Conservation (phyloP, 2,329 filamentous ascomycete species). For the Eutypa lata region DNA sequence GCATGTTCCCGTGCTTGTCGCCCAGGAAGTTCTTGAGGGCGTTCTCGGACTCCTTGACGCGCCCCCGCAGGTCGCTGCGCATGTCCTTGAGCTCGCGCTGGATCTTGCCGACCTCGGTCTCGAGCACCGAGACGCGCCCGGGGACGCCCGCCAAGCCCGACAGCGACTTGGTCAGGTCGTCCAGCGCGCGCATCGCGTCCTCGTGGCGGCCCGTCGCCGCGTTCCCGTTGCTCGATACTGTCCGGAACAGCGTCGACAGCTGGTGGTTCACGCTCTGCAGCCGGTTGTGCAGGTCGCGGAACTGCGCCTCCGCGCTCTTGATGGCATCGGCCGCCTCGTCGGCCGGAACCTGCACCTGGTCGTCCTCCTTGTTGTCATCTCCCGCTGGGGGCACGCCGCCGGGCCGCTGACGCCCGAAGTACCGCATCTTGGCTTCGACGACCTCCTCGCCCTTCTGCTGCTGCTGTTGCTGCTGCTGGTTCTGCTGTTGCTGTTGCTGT, state of each 20-base stretch:
- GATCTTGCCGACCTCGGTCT: conserved; percentile 47
- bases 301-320: conserved; percentile 58
- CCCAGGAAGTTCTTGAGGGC: conserved; percentile 50
- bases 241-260: conserved; percentile 58
- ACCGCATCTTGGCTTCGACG: conserved; percentile 1
- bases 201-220: conserved; percentile 55
- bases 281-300: conserved; percentile 80
- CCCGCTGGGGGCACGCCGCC: background rate
- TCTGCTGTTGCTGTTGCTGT: conserved; percentile 30
- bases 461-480: conserved; percentile 30
- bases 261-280: conserved; percentile 72
- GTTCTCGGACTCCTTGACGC: conserved; percentile 48
- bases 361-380: conserved; percentile 39
- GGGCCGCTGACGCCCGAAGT: conserved; percentile 2
- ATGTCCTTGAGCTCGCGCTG: conserved; percentile 58
- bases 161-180: conserved; percentile 45
- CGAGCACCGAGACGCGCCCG: conserved; percentile 41
- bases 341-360: conserved; percentile 40
- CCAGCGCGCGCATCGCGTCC: conserved; percentile 48
- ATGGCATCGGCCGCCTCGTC: conserved; percentile 48
- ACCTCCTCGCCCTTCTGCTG: conserved; percentile 9
- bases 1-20: conserved; percentile 47
- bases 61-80: conserved; percentile 51
- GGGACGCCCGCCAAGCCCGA: conserved; percentile 40
- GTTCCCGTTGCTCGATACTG: conserved; percentile 48